phyloP scores from a whole-genome alignment of 1,284 basidiomycete genomes.

The Malassezia psittaci region DNA sequence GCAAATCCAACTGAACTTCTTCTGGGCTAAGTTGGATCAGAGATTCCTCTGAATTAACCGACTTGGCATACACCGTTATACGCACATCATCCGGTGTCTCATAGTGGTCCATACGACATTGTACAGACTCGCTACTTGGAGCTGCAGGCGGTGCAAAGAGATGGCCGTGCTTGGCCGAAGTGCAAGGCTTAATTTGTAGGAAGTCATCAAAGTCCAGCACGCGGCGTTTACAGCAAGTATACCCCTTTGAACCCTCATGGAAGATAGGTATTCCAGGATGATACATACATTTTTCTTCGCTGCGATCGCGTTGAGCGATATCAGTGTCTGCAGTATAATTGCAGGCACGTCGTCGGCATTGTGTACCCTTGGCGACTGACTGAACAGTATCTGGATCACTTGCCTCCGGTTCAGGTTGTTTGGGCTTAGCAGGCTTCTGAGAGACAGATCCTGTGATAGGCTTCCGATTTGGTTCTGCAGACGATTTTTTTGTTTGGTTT shows the following conservation, averaged over 20 bases:
- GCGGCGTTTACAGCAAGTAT: conserved; percentile 42
- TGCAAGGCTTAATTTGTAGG: conserved; percentile 40
- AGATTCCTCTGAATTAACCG: conserved; percentile 25
- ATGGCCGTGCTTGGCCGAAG: conserved; percentile 31
- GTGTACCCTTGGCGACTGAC: neutral
- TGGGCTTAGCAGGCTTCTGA: neutral
- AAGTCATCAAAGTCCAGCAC: conserved; percentile 46
- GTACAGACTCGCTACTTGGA: conserved; percentile 23
- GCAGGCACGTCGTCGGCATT: conserved; percentile 11
- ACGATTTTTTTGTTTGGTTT: neutral
- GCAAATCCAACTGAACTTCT: conserved; percentile 25
- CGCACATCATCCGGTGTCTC: conserved; percentile 42
- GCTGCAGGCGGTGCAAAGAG: conserved; percentile 25
- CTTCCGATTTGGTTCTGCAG: neutral
- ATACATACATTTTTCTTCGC: conserved; percentile 29
- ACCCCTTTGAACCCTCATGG: conserved; percentile 47
- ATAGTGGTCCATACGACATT: conserved; percentile 44
- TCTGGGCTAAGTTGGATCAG: conserved; percentile 29
- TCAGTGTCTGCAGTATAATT: neutral
- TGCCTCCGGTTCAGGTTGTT: conserved; percentile 6
- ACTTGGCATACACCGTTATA: conserved; percentile 42
- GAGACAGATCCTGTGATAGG: neutral
- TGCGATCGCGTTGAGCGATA: conserved; percentile 13
- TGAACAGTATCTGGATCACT: conserved; percentile 3
- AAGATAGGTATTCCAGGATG: conserved; percentile 43